Evolutionary conservation across 164 flowering plant genomes (phyloP), one percentile per base, ranked within the genome.

Genomic region (Chloranthus sessilifolius): DNA sequence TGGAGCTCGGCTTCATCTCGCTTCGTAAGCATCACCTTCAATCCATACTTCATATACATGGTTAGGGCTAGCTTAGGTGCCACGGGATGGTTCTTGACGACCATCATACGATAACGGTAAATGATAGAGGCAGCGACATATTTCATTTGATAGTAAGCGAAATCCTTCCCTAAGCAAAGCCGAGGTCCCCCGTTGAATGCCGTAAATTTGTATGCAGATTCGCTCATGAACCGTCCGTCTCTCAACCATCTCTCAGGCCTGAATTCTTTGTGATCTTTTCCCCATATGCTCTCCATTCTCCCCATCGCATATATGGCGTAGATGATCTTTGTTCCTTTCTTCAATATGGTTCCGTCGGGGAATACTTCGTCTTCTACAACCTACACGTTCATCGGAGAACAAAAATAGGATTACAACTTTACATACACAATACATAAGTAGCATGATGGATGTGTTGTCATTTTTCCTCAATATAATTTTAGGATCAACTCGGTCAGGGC

Each of bases 171-270:
- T 20, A 92, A 43, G 65, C 98, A 92, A 14, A 88, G 82, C n/a
- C 98, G 61, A 1, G 98, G 98, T 0, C 98, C 98, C 2, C 91
- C 98, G 40, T 92, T 92, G 70, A 92, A 92, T 1, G 96, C 95
- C 0, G 96, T 70, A 74, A 88, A 92, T 41, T 79, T 85, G 80
- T 88, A 92, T 3, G 96, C 94, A 0, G 95, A 82, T 49, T 88
- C 98, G 25, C 94, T 83, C 82, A 65, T 79, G 65, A 56, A 88
- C 19, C 84, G 74, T 1, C 98, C 81, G 14, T 85, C 91, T 53
- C 81, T 61, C 7, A 92, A 71, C 98, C 98, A 92, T 50, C 98
- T 75, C 64, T 92, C 96, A 2, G 98, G 98, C 56, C 65, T 84
- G 66, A 61, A 92, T 22, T 88, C 87, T 16, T 65, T 57, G 78